A percentile compares a stretch with the other conserved stretches of the same genome.
These are phyloP conservation scores for Calendula officinalis DNA, from an alignment of 129 eudicot species.

Conservation along the genomic window DNA sequence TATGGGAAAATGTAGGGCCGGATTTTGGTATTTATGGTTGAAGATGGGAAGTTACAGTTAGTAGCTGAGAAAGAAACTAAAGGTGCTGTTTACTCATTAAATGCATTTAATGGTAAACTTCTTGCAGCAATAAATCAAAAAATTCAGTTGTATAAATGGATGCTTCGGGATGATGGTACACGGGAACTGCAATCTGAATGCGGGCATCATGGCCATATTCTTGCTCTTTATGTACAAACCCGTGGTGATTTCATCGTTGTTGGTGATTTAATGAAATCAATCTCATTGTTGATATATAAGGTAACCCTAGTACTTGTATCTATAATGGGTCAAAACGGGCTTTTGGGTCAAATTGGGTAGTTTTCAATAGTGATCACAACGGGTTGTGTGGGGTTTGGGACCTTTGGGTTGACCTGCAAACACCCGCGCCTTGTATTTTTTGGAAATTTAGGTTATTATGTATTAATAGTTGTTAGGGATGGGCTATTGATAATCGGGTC, in stretches of 20 bases:
- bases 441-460: background rate
- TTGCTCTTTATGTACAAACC: constrained; percentile 95
- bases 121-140: constrained; percentile 97
- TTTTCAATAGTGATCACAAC: background rate
- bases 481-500: too few relatives aligned
- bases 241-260: constrained; percentile 97
- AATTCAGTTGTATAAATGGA: constrained; percentile 93
- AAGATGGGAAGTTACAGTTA: constrained; percentile 87
- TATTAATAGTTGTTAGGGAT: too few relatives aligned
- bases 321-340: background rate
- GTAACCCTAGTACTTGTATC: constrained; percentile 23
- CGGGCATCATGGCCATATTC: constrained; percentile 98
- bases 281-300: constrained; percentile 84
- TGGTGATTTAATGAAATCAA: constrained; percentile 95
- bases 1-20: constrained; percentile 57
- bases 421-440: background rate
- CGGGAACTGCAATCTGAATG: constrained; percentile 92
- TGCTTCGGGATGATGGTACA: constrained; percentile 95
- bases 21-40: constrained; percentile 73
- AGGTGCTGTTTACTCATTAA: constrained; percentile 88
- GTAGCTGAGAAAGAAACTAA: constrained; percentile 98
- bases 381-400: background rate
- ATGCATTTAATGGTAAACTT: constrained; percentile 89
- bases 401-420: background rate
- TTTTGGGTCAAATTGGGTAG: background rate